Evolutionary conservation across 495 filamentous ascomycete genomes (phyloP).

Genomic region (Penicillium malachiteum): DNA sequence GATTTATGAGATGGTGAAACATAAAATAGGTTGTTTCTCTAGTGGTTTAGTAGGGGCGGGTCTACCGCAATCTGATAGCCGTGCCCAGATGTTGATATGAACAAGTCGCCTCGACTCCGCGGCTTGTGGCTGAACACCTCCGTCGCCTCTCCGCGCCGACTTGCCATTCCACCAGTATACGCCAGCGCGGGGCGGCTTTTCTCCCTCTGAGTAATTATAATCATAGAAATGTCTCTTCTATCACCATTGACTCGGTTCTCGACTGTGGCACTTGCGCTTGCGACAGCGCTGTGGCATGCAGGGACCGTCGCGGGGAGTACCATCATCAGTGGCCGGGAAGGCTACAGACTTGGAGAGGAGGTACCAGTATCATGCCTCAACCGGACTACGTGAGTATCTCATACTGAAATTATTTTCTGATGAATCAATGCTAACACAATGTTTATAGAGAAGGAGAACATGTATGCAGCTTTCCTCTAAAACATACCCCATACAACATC

Average conservation of each 20-base stretch:
- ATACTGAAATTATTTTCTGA: background rate
- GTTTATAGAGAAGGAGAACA: conserved; percentile 52
- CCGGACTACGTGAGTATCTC: conserved; percentile 58
- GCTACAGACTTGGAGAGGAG: conserved; percentile 46
- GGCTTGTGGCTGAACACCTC: conserved; percentile 6
- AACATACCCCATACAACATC: conserved; percentile 3
- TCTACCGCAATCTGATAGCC: background rate
- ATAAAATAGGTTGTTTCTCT: background rate
- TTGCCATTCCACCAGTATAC: conserved; percentile 7
- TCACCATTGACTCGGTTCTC: conserved; percentile 11
- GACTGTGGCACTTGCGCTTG: conserved; percentile 16
- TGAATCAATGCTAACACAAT: conserved; percentile 17
- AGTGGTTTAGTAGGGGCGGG: background rate
- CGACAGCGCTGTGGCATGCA: conserved; percentile 22
- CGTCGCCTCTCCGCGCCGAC: conserved; percentile 17
- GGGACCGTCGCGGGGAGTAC: conserved; percentile 31
- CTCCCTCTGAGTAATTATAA: background rate
- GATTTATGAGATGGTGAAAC: background rate
- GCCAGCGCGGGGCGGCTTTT: conserved; percentile 14
- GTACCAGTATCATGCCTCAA: conserved; percentile 70
- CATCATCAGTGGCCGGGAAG: conserved; percentile 45
- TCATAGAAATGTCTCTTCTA: conserved; percentile 12
- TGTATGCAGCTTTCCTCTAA: conserved; percentile 41
- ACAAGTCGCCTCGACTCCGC: conserved; percentile 5
- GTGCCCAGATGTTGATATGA: background rate